Evolutionary conservation across 441 rosid genomes (phyloP).

Genomic region (Populus hybrid): DNA sequence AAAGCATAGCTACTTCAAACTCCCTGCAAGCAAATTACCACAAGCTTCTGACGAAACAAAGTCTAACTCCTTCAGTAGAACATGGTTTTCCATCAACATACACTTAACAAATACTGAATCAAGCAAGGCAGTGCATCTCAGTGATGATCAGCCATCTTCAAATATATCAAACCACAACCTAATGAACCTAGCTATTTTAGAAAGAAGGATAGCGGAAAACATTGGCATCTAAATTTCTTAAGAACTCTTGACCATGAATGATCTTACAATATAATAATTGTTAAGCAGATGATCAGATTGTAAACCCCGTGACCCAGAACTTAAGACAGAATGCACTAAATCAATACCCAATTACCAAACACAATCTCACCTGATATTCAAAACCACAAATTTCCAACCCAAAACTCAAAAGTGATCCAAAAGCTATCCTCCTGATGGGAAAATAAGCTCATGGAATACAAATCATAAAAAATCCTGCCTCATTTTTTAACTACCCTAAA

Average conservation of each 20-base stretch:
- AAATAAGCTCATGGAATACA: neutral
- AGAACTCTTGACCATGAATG: neutral
- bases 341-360: neutral
- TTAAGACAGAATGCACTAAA: neutral
- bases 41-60: neutral
- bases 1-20: conserved; percentile 4
- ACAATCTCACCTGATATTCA: neutral
- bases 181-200: neutral
- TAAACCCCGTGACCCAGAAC: neutral
- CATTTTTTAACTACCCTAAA: neutral
- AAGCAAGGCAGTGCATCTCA: neutral
- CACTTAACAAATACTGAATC: neutral
- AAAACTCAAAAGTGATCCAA: neutral
- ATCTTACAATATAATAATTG: neutral
- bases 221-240: neutral
- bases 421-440: neutral
- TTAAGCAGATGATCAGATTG: neutral
- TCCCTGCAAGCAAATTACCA: neutral
- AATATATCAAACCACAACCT: neutral
- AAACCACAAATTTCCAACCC: neutral
- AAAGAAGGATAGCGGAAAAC: neutral
- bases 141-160: neutral
- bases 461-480: neutral
- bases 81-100: neutral
- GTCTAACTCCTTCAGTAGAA: neutral